Evolutionary conservation across 495 filamentous ascomycete genomes (phyloP).

Genomic region (Aspergillus bridgeri): DNA sequence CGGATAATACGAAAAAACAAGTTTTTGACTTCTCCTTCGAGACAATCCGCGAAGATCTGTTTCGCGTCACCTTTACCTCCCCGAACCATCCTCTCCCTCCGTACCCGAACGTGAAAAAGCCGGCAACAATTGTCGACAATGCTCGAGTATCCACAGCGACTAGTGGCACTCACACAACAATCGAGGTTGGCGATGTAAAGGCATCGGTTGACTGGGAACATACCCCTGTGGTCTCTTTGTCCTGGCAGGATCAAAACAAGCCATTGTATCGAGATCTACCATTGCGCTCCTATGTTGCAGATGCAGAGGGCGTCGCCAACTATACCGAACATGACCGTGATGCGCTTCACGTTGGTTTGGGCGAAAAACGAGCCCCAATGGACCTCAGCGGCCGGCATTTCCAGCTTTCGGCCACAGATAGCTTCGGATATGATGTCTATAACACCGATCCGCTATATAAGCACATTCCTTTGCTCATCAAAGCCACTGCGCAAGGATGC

Average conservation of each 20-base stretch:
- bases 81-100: constrained; percentile 54
- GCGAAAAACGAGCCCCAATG: constrained; percentile 69
- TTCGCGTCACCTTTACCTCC: constrained; percentile 63
- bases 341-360: constrained; percentile 62
- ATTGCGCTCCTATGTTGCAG: constrained; percentile 58
- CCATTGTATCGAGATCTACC: constrained; percentile 57
- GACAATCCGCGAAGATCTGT: constrained; percentile 55
- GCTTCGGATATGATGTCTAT: constrained; percentile 67
- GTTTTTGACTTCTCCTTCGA: constrained; percentile 57
- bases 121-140: constrained; percentile 31
- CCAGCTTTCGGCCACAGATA: constrained; percentile 62
- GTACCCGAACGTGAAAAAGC: constrained; percentile 53
- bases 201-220: constrained; percentile 54
- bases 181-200: constrained; percentile 47
- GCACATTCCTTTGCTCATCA: constrained; percentile 66
- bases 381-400: constrained; percentile 64
- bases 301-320: constrained; percentile 55
- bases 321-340: constrained; percentile 56
- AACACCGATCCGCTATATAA: constrained; percentile 71
- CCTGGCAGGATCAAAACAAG: constrained; percentile 43
- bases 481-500: constrained; percentile 55
- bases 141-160: constrained; percentile 24
- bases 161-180: constrained; percentile 30
- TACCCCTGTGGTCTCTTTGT: constrained; percentile 55
- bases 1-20: constrained; percentile 27